Evolutionary conservation across 2,329 filamentous ascomycete species (phyloP), one percentile per base, ranked within the genome.

Genomic region (Acarospora socialis): DNA sequence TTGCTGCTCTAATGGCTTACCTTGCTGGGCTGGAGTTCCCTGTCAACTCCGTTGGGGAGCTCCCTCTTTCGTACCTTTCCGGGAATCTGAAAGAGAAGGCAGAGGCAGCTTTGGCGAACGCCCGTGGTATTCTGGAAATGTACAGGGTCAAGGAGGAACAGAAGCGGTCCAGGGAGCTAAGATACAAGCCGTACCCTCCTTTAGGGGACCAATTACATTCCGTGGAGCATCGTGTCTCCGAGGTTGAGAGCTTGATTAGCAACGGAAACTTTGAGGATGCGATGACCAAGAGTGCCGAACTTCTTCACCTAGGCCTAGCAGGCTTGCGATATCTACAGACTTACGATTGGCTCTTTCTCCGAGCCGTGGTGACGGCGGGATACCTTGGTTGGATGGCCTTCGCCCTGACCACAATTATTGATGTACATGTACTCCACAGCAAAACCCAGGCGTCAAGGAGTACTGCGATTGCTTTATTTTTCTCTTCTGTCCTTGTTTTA

Each of bases 321-420:
- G 90, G 90, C 5, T 61, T 98, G 38, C 73, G 90, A 30, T 98
- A 98, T 52, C 67, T 98, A 16, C 90, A 98, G 55, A 98, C 86
- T 0, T 98, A 98, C 48, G 90, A 98, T 59, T 98, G 90, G 90
- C 66, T 98, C 2, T 98, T 98, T 57, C 61, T 98, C 21, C 70
- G 90, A 38, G 79, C 82, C 2, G 65, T 98, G 30, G 79, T 98
- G 37, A 94, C 90, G 2, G 52, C 80, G 8, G 90, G 90, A 12
- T 98, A 95, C 48, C 60, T 95, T 5, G 90, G 90, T 13, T 98
- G 87, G 87, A 92, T 95, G 49, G 78, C 80, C 1, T 98, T 86
- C 54, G 83, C 86, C 2, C 62, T 92, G 30, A 90, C 83, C 1
- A 92, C 79, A 0, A 84, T 95, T 28, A 67, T 95, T 39, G 80